These are phyloP conservation scores for Clonostachys solani DNA, from an alignment of 2,329 filamentous ascomycete species.

Conservation along the genomic window DNA sequence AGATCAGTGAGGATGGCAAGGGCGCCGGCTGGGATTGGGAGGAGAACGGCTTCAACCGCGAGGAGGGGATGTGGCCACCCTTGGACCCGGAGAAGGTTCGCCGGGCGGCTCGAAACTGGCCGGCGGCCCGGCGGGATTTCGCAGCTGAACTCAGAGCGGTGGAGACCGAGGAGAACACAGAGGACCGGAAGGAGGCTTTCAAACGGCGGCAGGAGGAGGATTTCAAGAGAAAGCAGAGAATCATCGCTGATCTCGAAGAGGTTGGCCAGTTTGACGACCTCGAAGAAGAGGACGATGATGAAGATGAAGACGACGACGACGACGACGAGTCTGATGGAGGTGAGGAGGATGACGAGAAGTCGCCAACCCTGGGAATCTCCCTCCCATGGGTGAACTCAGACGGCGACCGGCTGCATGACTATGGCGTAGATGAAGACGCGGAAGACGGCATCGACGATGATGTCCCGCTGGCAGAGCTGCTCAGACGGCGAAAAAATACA, in stretches of 20 bases:
- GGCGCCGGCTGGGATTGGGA: slow-evolving; percentile 58
- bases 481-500: slow-evolving; percentile 43
- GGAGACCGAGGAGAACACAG: slow-evolving; percentile 13
- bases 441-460: slow-evolving; percentile 51
- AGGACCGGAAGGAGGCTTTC: slow-evolving; percentile 45
- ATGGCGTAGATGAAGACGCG: slow-evolving; percentile 73
- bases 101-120: slow-evolving; percentile 30
- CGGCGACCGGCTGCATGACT: slow-evolving; percentile 70
- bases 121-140: slow-evolving; percentile 28
- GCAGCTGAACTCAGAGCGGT: slow-evolving; percentile 20
- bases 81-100: slow-evolving; percentile 57
- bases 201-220: slow-evolving; percentile 43
- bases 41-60: slow-evolving; percentile 74
- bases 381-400: slow-evolving; percentile 66
- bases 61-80: slow-evolving; percentile 57
- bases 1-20: slow-evolving; percentile 26
- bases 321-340: neutral
- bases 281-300: slow-evolving; percentile 55
- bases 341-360: slow-evolving; percentile 27
- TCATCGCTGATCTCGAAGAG: slow-evolving; percentile 48
- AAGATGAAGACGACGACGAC: slow-evolving; percentile 13
- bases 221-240: slow-evolving; percentile 27
- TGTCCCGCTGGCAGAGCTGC: slow-evolving; percentile 64
- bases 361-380: slow-evolving; percentile 24
- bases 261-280: slow-evolving; percentile 52